Evolutionary conservation across 2,329 filamentous ascomycete species (phyloP).

Genomic region (Coniochaeta sp.): DNA sequence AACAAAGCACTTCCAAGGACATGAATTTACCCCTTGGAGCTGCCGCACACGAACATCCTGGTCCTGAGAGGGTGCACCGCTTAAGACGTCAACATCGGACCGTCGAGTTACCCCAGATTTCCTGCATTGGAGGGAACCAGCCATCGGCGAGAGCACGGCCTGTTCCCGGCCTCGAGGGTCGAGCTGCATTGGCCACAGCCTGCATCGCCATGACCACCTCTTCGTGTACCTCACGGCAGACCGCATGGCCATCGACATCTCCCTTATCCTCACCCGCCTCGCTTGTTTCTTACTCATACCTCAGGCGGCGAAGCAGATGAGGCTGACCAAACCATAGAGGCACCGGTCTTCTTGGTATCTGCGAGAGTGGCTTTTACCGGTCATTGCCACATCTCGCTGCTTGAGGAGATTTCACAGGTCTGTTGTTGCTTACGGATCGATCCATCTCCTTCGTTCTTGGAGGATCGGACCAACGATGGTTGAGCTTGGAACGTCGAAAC

Average conservation of each 20-base stretch:
- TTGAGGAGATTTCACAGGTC: neutral
- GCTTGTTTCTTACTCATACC: neutral
- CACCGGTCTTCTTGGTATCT: neutral
- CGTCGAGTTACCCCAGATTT: neutral
- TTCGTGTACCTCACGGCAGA: no score
- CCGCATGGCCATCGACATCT: neutral
- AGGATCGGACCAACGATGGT: neutral
- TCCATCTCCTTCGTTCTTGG: neutral
- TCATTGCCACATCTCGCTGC: neutral
- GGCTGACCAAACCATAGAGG: neutral
- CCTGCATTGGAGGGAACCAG: neutral
- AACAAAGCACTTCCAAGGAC: neutral
- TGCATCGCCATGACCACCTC: neutral
- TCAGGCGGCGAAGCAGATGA: neutral
- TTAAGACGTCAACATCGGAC: neutral
- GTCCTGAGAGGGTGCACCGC: neutral
- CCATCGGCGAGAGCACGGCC: neutral
- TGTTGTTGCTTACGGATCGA: neutral
- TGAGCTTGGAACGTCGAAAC: no score
- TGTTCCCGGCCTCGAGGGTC: no score
- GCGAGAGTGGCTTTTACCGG: neutral
- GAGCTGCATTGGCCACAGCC: neutral
- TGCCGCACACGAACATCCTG: neutral
- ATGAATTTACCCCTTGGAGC: neutral
- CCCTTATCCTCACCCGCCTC: neutral